These are phyloP conservation scores for Boletus vermiculosoides DNA, from an alignment of 768 basidiomycete species.

Conservation along the genomic window DNA sequence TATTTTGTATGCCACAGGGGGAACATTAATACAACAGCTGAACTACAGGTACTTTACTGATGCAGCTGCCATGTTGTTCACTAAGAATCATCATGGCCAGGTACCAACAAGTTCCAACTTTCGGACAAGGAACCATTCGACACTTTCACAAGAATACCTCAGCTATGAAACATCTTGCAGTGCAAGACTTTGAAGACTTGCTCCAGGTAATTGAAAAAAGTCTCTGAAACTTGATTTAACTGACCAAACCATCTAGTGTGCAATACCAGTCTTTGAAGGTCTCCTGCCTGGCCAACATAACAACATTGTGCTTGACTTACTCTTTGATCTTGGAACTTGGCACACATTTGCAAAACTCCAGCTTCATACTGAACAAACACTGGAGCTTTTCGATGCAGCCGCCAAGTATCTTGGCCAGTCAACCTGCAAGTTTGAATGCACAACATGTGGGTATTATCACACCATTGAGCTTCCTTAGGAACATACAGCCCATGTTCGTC, in stretches of 20 bases:
- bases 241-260: constrained; percentile 5
- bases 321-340: constrained; percentile 18
- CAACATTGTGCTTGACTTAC: constrained; percentile 8
- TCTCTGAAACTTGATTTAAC: no score
- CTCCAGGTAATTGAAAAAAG: no score
- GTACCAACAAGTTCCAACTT: no score
- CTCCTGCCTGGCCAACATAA: constrained; percentile 15
- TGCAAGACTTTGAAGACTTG: no score
- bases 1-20: no score
- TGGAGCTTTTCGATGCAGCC: constrained; percentile 6
- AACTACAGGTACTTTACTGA: no score
- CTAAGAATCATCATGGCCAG: not conserved
- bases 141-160: no score
- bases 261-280: constrained; percentile 11
- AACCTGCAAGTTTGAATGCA: constrained; percentile 20
- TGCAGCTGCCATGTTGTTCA: no score
- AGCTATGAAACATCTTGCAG: no score
- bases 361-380: constrained; percentile 15
- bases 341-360: constrained; percentile 16
- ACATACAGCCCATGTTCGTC: not conserved
- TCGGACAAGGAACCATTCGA: no score
- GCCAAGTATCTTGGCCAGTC: constrained; percentile 13
- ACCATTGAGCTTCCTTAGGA: constrained; percentile 23
- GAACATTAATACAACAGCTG: no score
- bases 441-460: constrained; percentile 21